These are phyloP conservation scores for Malbranchea zuffiana DNA, from an alignment of 2,329 filamentous ascomycete species.

Conservation along the genomic window DNA sequence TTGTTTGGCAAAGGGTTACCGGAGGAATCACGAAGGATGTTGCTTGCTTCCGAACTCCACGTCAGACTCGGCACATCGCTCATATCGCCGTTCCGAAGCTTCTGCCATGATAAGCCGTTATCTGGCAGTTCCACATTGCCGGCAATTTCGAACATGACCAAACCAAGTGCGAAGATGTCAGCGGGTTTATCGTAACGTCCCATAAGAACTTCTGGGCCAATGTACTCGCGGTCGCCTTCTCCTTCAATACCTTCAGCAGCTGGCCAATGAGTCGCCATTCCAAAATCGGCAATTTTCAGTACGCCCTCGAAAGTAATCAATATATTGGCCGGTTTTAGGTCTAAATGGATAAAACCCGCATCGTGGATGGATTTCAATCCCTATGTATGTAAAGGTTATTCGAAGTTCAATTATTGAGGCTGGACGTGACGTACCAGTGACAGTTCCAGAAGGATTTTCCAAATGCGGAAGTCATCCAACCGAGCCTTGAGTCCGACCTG, in stretches of 20 bases:
- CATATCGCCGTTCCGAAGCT: slow-evolving; percentile 77
- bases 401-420: slow-evolving; percentile 10
- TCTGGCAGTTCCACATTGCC: slow-evolving; percentile 90
- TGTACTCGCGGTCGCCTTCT: slow-evolving; percentile 93
- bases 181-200: slow-evolving; percentile 82
- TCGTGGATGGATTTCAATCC: slow-evolving; percentile 85
- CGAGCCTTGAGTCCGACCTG: slow-evolving; percentile 72
- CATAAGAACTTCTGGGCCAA: slow-evolving; percentile 81
- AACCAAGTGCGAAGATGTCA: slow-evolving; percentile 85
- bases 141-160: slow-evolving; percentile 90
- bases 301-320: slow-evolving; percentile 56
- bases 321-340: slow-evolving; percentile 56
- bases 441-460: slow-evolving; percentile 90
- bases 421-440: slow-evolving; percentile 52
- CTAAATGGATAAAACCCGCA: slow-evolving; percentile 64
- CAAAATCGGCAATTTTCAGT: slow-evolving; percentile 57
- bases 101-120: slow-evolving; percentile 84
- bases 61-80: slow-evolving; percentile 81
- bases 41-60: slow-evolving; percentile 59
- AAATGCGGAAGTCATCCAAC: slow-evolving; percentile 93
- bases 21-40: slow-evolving; percentile 61
- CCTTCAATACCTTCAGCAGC: slow-evolving; percentile 67
- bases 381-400: slow-evolving; percentile 39
- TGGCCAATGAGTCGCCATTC: slow-evolving; percentile 66
- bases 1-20: slow-evolving; percentile 51